phyloP scores from a whole-genome alignment of 192 early-diverging fungal genomes.

The Mycoemilia scoparia region DNA sequence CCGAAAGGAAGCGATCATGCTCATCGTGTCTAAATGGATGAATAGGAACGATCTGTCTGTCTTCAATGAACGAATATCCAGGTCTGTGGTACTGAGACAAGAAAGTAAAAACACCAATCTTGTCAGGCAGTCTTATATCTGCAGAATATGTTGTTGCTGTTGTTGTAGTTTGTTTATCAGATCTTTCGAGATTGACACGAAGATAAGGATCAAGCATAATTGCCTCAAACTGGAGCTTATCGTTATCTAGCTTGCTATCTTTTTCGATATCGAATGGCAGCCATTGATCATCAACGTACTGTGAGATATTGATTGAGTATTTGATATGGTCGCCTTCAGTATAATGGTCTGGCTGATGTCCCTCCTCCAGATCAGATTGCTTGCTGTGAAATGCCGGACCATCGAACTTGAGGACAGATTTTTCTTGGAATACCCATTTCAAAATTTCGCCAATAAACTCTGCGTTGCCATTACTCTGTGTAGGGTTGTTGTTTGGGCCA shows the following conservation, averaged over 20 bases:
- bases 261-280: too few relatives aligned
- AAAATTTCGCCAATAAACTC: slow-evolving; percentile 53
- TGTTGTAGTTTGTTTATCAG: not conserved
- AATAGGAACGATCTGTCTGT: slow-evolving; percentile 59
- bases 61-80: slow-evolving; percentile 58
- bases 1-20: slow-evolving; percentile 77
- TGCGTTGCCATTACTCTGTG: slow-evolving; percentile 36
- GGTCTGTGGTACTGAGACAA: slow-evolving; percentile 80
- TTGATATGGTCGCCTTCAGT: slow-evolving; percentile 85
- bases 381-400: slow-evolving; percentile 41
- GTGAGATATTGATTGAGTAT: slow-evolving; percentile 64
- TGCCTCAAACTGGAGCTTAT: slow-evolving; percentile 77
- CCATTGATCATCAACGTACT: slow-evolving; percentile 66
- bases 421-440: slow-evolving; percentile 88
- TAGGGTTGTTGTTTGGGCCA: not conserved
- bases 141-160: slow-evolving; percentile 21
- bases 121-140: slow-evolving; percentile 65
- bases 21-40: slow-evolving; percentile 90
- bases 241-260: slow-evolving; percentile 29
- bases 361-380: too few relatives aligned
- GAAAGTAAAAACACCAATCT: slow-evolving; percentile 95
- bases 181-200: slow-evolving; percentile 43
- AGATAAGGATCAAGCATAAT: slow-evolving; percentile 98
- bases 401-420: slow-evolving; percentile 61
- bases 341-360: slow-evolving; percentile 55